Evolutionary conservation across 2,329 filamentous ascomycete genomes (phyloP), one percentile per base, ranked within the genome.

Genomic region (Ploettnerulaceae sp.): DNA sequence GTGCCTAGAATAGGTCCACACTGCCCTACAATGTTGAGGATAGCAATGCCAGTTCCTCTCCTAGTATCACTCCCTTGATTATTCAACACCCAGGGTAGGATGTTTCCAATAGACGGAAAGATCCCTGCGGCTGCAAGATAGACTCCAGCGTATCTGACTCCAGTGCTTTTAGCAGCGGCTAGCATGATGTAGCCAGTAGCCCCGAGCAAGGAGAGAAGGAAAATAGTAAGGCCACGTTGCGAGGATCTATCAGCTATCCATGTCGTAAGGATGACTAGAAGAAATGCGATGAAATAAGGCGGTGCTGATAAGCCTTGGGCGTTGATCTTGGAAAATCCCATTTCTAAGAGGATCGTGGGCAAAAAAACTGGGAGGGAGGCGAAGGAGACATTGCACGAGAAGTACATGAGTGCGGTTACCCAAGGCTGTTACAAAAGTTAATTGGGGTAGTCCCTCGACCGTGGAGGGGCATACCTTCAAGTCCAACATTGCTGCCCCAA

Each of bases 231-330:
- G 12, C 49, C 46, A 11, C 49, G 42, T 21, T 52, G 46, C 17
- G 32, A 36, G 1, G 46, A 47, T 6, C 31, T 33, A 15, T 50
- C 48, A 1, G 48, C 37, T n/a, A 43, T 25, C 25, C 34, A 34
- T 14, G 29, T 37, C 1, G 43, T 76, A 6, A 60, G 54, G 46
- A 88, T 72, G 28, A 79, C 82, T 12, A 79, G 66, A 7, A 84
- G 55, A 59, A 84, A 85, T 1, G 81, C 75, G 7, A 84, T 63
- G 56, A 88, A 77, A 63, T 84, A 88, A 0, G 84, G 83, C 0
- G 84, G 84, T 0, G 84, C 83, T 0, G 82, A 82, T 9, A 89
- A 72, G 1, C 84, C 84, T 65, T 89, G 84, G 0, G 85, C 81
- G 49, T 81, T 71, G 50, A 86, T 74, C 11, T 74, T 69, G 0